Percentiles rank a stretch among this genome's conserved stretches.
These are phyloP conservation scores for Gyromitra esculenta DNA, from an alignment of 2,329 filamentous ascomycete genomes.

Conservation along the genomic window DNA sequence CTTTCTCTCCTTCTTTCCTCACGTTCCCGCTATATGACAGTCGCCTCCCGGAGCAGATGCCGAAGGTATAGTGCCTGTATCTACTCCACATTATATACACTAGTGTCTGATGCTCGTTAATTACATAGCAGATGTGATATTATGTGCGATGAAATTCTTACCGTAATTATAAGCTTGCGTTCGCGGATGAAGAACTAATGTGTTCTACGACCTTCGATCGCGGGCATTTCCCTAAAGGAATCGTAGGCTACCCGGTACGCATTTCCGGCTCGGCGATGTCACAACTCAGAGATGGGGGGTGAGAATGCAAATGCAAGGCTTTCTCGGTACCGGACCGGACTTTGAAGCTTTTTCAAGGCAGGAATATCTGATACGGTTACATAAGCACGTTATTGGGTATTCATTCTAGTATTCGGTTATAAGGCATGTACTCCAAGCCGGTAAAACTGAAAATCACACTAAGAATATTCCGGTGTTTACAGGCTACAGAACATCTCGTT, in stretches of 20 bases:
- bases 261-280: conserved; percentile 14
- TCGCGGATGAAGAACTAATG: background rate
- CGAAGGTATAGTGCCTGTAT: too few relatives aligned
- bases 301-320: background rate
- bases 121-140: background rate
- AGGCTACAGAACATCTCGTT: background rate
- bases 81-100: background rate
- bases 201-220: background rate
- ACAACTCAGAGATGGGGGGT: background rate
- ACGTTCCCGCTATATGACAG: too few relatives aligned
- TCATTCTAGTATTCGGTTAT: background rate
- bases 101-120: background rate
- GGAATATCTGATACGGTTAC: background rate
- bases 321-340: conserved; percentile 14
- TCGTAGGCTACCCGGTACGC: conserved; percentile 6
- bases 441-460: conserved; percentile 15
- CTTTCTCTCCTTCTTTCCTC: too few relatives aligned
- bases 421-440: conserved; percentile 5
- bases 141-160: background rate
- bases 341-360: conserved; percentile 22
- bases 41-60: too few relatives aligned
- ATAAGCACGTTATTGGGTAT: background rate
- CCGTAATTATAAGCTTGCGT: background rate
- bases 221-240: background rate
- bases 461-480: background rate